Conservation (phyloP, 495 filamentous ascomycete species). For the Cladorrhinum samala region DNA sequence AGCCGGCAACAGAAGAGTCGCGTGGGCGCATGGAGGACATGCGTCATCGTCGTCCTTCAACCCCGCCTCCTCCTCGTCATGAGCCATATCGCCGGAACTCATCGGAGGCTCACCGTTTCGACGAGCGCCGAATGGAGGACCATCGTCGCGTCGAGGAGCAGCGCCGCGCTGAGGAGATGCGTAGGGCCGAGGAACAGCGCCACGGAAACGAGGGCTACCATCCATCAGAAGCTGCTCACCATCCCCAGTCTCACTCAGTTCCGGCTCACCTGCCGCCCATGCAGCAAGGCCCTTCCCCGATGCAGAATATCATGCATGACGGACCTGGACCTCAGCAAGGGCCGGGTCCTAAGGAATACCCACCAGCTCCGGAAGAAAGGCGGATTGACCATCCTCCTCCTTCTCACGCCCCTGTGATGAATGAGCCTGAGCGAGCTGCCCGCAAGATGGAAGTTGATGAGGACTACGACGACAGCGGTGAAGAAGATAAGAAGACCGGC, state of each 20-base stretch:
- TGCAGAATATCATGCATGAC: conserved; percentile 52
- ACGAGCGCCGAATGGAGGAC: conserved; percentile 43
- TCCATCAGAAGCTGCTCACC: conserved; percentile 86
- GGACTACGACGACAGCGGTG: conserved; percentile 86
- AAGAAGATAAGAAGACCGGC: conserved; percentile 66
- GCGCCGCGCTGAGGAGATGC: conserved; percentile 43
- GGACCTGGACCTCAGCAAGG: conserved; percentile 42
- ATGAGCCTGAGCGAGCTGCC: conserved; percentile 72
- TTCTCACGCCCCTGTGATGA: conserved; percentile 39
- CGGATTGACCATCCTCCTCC: conserved; percentile 44
- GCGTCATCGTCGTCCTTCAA: conserved; percentile 65
- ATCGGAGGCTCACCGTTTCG: conserved; percentile 62
- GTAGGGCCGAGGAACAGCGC: conserved; percentile 53
- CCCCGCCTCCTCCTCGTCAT: conserved; percentile 60
- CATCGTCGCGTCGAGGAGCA: conserved; percentile 43
- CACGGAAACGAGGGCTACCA: conserved; percentile 72
- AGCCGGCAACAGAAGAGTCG: conserved; percentile 80
- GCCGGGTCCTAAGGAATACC: conserved; percentile 55
- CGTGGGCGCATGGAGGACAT: conserved; percentile 82
- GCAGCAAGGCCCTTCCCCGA: conserved; percentile 55
- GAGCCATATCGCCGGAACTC: conserved; percentile 68
- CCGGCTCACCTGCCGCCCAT: conserved; percentile 64
- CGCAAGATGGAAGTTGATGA: conserved; percentile 97
- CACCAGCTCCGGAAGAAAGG: conserved; percentile 41
- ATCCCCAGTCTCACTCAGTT: conserved; percentile 61